A percentile compares a stretch with the other conserved stretches of the same genome.
Conservation (phyloP, 2,329 filamentous ascomycete genomes). For the Cladosporium sphaerospermum region DNA sequence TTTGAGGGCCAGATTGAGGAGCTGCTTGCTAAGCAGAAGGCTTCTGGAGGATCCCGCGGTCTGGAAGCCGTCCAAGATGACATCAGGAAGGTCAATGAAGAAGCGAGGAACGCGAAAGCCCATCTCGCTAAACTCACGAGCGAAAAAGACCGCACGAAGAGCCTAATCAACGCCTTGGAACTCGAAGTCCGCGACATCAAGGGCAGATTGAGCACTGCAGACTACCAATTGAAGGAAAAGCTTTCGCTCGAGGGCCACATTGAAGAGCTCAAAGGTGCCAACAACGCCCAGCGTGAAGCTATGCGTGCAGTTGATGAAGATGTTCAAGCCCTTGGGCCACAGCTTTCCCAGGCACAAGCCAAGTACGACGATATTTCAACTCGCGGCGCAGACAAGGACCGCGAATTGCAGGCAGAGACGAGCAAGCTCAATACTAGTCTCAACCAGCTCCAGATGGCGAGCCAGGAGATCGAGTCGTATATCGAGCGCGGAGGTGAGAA, state of each 20-base stretch:
- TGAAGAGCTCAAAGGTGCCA: constrained; percentile 64
- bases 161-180: constrained; percentile 62
- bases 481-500: constrained; percentile 66
- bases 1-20: constrained; percentile 68
- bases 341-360: constrained; percentile 68
- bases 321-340: constrained; percentile 65
- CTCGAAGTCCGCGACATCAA: constrained; percentile 69
- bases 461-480: constrained; percentile 74
- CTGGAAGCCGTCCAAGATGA: constrained; percentile 80
- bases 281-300: constrained; percentile 59
- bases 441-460: constrained; percentile 68
- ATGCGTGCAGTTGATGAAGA: constrained; percentile 67
- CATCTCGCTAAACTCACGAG: constrained; percentile 58
- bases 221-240: constrained; percentile 77
- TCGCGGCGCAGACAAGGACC: constrained; percentile 66
- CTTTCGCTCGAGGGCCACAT: constrained; percentile 63
- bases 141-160: constrained; percentile 66
- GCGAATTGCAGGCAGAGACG: constrained; percentile 63
- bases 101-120: constrained; percentile 58
- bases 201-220: constrained; percentile 64
- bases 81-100: constrained; percentile 60
- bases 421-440: constrained; percentile 67
- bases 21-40: constrained; percentile 68
- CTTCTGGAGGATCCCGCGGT: constrained; percentile 58
- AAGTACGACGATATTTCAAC: constrained; percentile 71